phyloP scores from a whole-genome alignment of 2,329 filamentous ascomycete genomes.

The Neospermospora avenae region DNA sequence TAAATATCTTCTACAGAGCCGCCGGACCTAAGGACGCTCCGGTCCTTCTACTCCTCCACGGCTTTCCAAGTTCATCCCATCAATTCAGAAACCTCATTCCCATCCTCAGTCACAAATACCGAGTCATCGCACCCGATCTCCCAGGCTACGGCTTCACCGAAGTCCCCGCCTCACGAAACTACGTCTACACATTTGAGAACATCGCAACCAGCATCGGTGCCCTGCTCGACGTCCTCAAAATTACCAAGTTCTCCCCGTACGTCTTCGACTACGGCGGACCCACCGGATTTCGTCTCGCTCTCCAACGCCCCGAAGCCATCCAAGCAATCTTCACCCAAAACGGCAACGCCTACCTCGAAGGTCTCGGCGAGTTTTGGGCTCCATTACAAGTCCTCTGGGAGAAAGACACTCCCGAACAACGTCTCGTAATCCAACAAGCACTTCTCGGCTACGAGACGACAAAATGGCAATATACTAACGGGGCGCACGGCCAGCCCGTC shows the following conservation, averaged over 20 bases:
- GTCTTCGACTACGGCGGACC: constrained; percentile 64
- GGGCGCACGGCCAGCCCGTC: constrained; percentile 12
- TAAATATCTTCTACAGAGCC: constrained; percentile 42
- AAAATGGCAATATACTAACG: constrained; percentile 28
- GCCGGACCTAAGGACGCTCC: constrained; percentile 35
- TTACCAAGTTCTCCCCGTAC: constrained; percentile 51
- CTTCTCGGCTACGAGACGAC: constrained; percentile 23
- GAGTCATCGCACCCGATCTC: constrained; percentile 53
- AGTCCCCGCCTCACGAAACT: constrained; percentile 45
- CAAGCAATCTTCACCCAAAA: constrained; percentile 56
- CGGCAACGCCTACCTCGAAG: constrained; percentile 58
- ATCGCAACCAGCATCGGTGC: constrained; percentile 45
- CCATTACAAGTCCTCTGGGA: constrained; percentile 25
- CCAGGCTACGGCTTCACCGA: constrained; percentile 59
- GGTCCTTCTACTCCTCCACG: constrained; percentile 43
- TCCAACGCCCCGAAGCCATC: constrained; percentile 46
- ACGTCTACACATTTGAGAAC: constrained; percentile 52
- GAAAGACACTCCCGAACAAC: constrained; percentile 9
- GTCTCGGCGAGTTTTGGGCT: constrained; percentile 41
- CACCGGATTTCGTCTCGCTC: constrained; percentile 50
- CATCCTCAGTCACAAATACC: constrained; percentile 39
- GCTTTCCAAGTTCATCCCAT: constrained; percentile 44
- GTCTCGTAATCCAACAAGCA: constrained; percentile 11
- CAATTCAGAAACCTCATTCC: constrained; percentile 46
- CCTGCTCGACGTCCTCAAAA: constrained; percentile 46